A percentile compares a stretch with the other conserved stretches of the same genome.
phyloP scores from a whole-genome alignment of 2,329 filamentous ascomycete species.

The Aphanocladium album region DNA sequence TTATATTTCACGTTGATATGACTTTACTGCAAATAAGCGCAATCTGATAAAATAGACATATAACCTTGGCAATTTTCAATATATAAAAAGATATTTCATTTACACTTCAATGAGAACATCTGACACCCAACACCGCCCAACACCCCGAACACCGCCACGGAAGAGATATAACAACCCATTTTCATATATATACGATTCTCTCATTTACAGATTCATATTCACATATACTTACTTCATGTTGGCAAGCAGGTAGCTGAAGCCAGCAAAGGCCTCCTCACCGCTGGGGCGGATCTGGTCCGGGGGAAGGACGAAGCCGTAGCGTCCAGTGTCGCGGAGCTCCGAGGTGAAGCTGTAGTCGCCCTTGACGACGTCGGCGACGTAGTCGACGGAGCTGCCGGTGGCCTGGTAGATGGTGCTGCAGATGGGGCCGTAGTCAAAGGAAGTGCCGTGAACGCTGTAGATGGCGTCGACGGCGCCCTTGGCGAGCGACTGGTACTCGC shows the following conservation, averaged over 20 bases:
- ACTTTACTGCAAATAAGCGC: background rate
- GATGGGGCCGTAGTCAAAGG: constrained; percentile 44
- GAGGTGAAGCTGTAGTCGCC: constrained; percentile 37
- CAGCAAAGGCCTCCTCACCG: constrained; percentile 39
- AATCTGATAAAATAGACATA: background rate
- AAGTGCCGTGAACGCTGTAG: constrained; percentile 32
- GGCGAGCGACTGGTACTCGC: constrained; percentile 45
- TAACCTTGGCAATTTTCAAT: background rate
- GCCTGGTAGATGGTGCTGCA: constrained; percentile 59
- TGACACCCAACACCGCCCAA: no score
- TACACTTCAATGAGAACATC: background rate
- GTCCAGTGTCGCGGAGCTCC: constrained; percentile 33
- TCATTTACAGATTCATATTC: background rate
- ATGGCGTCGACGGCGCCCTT: constrained; percentile 47
- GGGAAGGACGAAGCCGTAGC: constrained; percentile 39
- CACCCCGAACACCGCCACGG: no score
- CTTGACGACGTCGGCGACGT: constrained; percentile 35
- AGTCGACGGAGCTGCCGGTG: constrained; percentile 41
- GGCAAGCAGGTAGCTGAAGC: constrained; percentile 54
- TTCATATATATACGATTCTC: background rate
- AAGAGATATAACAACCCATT: background rate
- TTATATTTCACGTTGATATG: background rate
- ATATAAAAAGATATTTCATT: background rate
- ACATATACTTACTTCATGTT: constrained; percentile 30
- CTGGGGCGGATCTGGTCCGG: constrained; percentile 38